These are phyloP conservation scores for Volvariella volvacea DNA, from an alignment of 1,284 basidiomycete genomes.

Conservation along the genomic window DNA sequence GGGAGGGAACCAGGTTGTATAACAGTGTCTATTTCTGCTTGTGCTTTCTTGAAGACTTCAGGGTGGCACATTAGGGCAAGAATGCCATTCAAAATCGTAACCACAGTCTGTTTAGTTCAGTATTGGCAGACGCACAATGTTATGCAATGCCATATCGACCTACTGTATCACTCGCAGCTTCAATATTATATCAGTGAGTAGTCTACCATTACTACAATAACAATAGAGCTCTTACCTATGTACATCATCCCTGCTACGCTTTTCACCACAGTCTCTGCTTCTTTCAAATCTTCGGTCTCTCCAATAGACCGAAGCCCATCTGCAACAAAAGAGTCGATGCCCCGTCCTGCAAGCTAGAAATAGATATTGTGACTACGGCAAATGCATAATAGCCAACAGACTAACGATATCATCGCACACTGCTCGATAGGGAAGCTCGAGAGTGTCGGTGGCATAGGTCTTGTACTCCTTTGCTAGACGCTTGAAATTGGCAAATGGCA, in stretches of 20 bases:
- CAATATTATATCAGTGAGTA: too few relatives aligned
- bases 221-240: background rate
- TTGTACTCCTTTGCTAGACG: background rate
- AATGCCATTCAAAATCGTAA: background rate
- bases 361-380: too few relatives aligned
- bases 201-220: too few relatives aligned
- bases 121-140: too few relatives aligned
- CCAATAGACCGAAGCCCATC: background rate
- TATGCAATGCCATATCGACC: background rate
- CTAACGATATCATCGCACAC: background rate
- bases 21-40: background rate
- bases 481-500: background rate
- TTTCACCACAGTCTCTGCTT: background rate
- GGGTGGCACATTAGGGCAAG: background rate
- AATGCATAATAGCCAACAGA: background rate
- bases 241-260: background rate
- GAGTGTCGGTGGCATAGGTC: background rate
- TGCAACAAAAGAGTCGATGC: too few relatives aligned
- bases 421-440: slow-evolving; percentile 2
- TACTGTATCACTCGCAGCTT: too few relatives aligned
- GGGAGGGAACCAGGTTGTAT: background rate
- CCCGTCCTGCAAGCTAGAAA: too few relatives aligned
- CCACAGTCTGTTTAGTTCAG: background rate
- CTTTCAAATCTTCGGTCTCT: background rate
- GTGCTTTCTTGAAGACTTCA: background rate